Conservation (phyloP, 257 asterid genomes). For the Solanum habrochaites region DNA sequence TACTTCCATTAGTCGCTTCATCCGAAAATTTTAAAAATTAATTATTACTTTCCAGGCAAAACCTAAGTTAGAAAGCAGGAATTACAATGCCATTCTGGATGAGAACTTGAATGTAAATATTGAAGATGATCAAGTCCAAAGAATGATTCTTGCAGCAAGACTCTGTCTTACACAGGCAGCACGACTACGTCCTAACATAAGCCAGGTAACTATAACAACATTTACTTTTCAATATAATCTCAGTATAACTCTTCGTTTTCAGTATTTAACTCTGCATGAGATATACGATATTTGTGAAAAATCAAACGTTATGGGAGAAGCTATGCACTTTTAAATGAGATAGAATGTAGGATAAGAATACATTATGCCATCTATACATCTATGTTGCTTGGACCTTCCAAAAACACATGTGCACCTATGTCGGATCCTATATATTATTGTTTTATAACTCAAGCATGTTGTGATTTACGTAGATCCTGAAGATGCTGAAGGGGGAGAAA, state of each 20-base stretch:
- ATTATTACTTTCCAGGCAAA: constrained; percentile 38
- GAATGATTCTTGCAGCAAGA: constrained; percentile 65
- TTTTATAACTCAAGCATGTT: not conserved
- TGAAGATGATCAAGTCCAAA: constrained; percentile 44
- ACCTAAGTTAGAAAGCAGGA: constrained; percentile 56
- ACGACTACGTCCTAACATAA: constrained; percentile 69
- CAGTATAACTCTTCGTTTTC: not conserved
- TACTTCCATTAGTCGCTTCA: not conserved
- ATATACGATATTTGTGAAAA: not conserved
- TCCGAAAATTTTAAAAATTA: not conserved
- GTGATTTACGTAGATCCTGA: constrained; percentile 28
- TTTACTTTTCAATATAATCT: not conserved
- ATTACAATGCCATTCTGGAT: constrained; percentile 51
- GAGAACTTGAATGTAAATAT: constrained; percentile 35
- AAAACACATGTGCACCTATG: not conserved
- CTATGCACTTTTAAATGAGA: not conserved
- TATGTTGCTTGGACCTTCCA: not conserved
- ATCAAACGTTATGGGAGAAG: not conserved
- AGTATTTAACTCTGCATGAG: not conserved
- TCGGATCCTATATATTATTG: not conserved
- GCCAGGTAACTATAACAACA: constrained; percentile 32
- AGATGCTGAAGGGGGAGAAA: constrained; percentile 46
- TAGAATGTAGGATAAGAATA: not conserved
- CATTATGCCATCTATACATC: not conserved
- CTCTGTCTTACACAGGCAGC: constrained; percentile 83